A percentile compares a stretch with the other conserved stretches of the same genome.
Conservation (phyloP, 192 early-diverging fungal genomes). For the Chytriomyces sp. region DNA sequence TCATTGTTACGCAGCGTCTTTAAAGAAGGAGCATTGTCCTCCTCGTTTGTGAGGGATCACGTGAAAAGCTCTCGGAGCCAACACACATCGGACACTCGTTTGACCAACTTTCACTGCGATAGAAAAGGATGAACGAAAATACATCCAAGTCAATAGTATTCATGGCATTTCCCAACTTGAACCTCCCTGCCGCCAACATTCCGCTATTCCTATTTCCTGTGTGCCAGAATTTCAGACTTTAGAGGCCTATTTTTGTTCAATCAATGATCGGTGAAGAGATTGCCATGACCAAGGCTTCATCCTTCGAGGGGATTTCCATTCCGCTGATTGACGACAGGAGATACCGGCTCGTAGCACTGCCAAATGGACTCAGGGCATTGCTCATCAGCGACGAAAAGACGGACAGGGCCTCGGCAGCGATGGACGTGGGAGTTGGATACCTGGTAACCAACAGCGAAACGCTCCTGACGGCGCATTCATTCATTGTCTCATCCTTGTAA, state of each 20-base stretch:
- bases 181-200: no score
- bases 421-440: slow-evolving; percentile 78
- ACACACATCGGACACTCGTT: no score
- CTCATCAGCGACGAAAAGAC: slow-evolving; percentile 72
- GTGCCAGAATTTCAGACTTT: no score
- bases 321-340: not conserved
- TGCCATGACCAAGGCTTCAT: not conserved
- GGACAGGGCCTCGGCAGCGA: slow-evolving; percentile 73
- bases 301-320: not conserved
- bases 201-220: no score
- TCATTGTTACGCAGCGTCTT: not conserved
- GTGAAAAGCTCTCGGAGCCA: no score
- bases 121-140: no score
- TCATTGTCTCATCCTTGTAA: not conserved
- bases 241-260: no score
- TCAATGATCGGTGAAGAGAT: no score
- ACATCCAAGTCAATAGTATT: no score
- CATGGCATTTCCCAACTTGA: no score
- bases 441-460: not conserved
- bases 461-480: not conserved
- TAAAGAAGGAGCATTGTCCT: not conserved
- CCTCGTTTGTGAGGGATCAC: not conserved
- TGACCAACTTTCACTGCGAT: no score
- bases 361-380: slow-evolving; percentile 67
- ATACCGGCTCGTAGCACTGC: slow-evolving; percentile 38